These are phyloP conservation scores for Litchi chinensis DNA, from an alignment of 345 rosid species.

Conservation along the genomic window DNA sequence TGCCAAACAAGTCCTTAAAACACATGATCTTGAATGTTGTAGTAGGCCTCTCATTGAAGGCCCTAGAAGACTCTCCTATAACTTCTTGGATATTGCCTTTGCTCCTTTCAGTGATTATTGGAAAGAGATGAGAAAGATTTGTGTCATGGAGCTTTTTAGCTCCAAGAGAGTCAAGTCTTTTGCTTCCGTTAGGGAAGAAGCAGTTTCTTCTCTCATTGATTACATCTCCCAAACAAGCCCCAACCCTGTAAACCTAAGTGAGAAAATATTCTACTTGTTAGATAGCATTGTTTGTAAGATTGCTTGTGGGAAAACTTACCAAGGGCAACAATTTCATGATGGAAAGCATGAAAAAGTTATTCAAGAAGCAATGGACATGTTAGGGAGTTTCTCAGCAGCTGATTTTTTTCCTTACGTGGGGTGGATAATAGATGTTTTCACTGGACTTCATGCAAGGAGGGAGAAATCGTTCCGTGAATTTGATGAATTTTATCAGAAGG, in stretches of 20 bases:
- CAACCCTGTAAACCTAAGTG: not conserved
- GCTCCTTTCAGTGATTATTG: not conserved
- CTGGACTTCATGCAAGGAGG: not conserved
- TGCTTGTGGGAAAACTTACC: not conserved
- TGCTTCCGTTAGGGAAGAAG: not conserved
- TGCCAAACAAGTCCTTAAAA: not conserved
- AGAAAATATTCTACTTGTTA: not conserved
- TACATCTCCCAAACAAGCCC: not conserved
- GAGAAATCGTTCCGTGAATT: not conserved
- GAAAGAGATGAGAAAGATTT: not conserved
- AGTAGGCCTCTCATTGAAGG: not conserved
- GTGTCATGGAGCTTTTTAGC: not conserved
- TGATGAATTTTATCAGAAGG: not conserved
- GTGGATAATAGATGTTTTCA: not conserved
- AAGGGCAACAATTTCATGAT: not conserved
- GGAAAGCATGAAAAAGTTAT: not conserved
- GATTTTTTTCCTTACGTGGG: not conserved
- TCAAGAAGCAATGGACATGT: not conserved
- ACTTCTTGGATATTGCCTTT: not conserved
- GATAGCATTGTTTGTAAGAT: not conserved
- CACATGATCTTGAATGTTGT: conserved; percentile 1
- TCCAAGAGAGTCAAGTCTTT: not conserved
- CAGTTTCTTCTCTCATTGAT: not conserved
- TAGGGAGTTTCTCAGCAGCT: conserved; percentile 1
- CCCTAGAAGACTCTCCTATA: not conserved